Evolutionary conservation across 2,329 filamentous ascomycete species (phyloP).

Genomic region (Myrmaecium sp.): DNA sequence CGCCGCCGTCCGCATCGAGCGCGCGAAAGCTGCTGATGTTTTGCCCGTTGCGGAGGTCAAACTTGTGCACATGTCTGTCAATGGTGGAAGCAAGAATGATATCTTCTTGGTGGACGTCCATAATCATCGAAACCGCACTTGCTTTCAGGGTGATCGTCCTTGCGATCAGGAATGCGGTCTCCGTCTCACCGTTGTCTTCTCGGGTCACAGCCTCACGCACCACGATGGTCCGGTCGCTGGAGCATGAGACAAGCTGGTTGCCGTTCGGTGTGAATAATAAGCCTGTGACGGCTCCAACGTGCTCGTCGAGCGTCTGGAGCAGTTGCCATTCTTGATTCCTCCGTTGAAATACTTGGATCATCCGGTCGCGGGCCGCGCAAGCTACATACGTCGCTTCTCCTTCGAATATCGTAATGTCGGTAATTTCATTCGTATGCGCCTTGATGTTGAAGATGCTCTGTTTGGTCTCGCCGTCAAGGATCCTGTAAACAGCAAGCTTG

Average conservation of each 20-base stretch:
- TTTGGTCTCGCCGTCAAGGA: conserved; percentile 47
- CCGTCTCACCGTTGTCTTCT: conserved; percentile 39
- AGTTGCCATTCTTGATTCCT: conserved; percentile 48
- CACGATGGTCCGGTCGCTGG: conserved; percentile 73
- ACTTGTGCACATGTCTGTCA: conserved; percentile 43
- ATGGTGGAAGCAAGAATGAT: conserved; percentile 42
- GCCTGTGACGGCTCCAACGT: conserved; percentile 68
- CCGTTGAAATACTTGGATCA: conserved; percentile 71
- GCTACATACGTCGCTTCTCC: conserved; percentile 51
- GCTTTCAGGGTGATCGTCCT: conserved; percentile 70
- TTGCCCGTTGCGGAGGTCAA: conserved; percentile 49
- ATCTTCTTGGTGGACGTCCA: conserved; percentile 44
- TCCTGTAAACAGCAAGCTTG: conserved; percentile 25
- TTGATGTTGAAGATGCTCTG: conserved; percentile 54
- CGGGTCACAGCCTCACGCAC: conserved; percentile 62
- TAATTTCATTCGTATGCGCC: conserved; percentile 74
- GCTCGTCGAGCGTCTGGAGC: conserved; percentile 82
- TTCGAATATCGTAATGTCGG: conserved; percentile 59
- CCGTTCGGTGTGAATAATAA: conserved; percentile 60
- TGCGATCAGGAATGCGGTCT: conserved; percentile 59
- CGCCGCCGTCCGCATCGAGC: conserved; percentile 59
- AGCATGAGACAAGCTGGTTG: conserved; percentile 62
- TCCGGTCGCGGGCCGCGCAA: conserved; percentile 74
- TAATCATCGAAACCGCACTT: conserved; percentile 69
- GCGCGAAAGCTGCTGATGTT: conserved; percentile 63